Evolutionary conservation across 805 yeast genomes (phyloP).

Genomic region (Ogataea neopini): DNA sequence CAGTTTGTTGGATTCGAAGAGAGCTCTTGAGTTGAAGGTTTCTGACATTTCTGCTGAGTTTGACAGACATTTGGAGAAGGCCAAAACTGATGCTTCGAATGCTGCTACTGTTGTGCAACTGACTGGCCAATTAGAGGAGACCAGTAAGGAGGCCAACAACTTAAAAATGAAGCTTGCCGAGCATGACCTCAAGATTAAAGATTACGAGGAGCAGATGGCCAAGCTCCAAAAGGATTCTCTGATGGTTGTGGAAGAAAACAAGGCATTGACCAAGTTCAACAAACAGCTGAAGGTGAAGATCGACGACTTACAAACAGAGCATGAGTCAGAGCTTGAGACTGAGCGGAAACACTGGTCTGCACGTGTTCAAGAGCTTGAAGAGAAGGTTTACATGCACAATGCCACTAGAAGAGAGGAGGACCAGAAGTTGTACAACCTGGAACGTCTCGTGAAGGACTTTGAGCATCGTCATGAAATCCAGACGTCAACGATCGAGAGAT

Average conservation of each 20-base stretch:
- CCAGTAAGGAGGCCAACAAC: constrained; percentile 31
- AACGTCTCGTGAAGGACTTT: constrained; percentile 55
- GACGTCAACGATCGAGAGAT: constrained; percentile 47
- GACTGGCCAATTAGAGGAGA: constrained; percentile 38
- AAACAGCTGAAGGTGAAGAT: constrained; percentile 49
- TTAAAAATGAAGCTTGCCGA: constrained; percentile 34
- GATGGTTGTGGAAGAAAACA: constrained; percentile 65
- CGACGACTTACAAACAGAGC: constrained; percentile 46
- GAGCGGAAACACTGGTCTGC: constrained; percentile 58
- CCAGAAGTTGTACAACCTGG: constrained; percentile 50
- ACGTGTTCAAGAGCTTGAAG: constrained; percentile 55
- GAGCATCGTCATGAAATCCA: constrained; percentile 54
- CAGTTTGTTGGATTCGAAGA: constrained; percentile 51
- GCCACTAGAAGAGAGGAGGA: constrained; percentile 51
- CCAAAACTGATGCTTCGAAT: constrained; percentile 33
- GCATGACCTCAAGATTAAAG: constrained; percentile 24
- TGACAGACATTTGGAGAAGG: constrained; percentile 37
- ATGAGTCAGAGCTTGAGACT: constrained; percentile 51
- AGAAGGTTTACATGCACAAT: constrained; percentile 47
- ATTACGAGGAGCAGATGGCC: constrained; percentile 31
- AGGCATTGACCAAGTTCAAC: constrained; percentile 57
- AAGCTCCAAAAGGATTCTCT: constrained; percentile 53
- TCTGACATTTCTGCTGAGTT: constrained; percentile 42
- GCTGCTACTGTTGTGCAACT: constrained; percentile 33
- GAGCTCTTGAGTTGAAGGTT: constrained; percentile 46